Evolutionary conservation across 2,329 filamentous ascomycete species (phyloP).

Genomic region (Ambrosiella beaveri): DNA sequence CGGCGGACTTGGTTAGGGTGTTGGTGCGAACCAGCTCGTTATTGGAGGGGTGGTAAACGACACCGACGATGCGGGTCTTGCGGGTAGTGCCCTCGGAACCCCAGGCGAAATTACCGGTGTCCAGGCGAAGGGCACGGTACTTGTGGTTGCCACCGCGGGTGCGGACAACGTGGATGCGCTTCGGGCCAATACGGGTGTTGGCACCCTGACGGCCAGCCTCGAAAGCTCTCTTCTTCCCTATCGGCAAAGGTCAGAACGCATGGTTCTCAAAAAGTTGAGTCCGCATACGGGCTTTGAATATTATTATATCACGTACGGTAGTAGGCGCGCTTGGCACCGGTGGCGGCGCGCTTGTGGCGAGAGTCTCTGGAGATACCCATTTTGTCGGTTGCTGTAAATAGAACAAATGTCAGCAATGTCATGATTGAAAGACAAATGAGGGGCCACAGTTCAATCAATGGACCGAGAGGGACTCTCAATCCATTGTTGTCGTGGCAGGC

Average conservation of each 20-base stretch:
- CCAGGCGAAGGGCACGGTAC: conserved; percentile 97
- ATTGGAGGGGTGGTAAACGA: conserved; percentile 99
- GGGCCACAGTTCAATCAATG: background rate
- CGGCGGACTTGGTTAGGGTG: conserved; percentile 97
- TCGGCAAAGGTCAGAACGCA: conserved; percentile 59
- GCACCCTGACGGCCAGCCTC: conserved; percentile 98
- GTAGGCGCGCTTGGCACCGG: conserved; percentile 92
- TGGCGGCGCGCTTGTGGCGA: conserved; percentile 98
- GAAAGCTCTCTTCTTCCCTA: conserved; percentile 94
- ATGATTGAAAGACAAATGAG: background rate
- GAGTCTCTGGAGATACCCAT: conserved; percentile 99
- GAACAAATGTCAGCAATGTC: conserved; percentile 15
- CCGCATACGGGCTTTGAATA: conserved; percentile 51
- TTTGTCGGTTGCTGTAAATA: conserved; percentile 51
- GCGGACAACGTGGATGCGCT: conserved; percentile 93
- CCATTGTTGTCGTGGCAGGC: background rate
- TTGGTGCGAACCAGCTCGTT: conserved; percentile 99
- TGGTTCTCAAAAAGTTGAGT: conserved; percentile 25
- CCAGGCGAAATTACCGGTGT: conserved; percentile 99
- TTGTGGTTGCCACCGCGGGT: conserved; percentile 98
- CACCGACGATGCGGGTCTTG: conserved; percentile 97
- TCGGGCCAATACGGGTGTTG: conserved; percentile 96
- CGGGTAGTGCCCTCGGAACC: conserved; percentile 93
- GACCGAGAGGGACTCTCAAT: background rate
- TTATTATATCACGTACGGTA: conserved; percentile 53